phyloP scores from a whole-genome alignment of 306 rosid genomes.

The Quercus gilva region DNA sequence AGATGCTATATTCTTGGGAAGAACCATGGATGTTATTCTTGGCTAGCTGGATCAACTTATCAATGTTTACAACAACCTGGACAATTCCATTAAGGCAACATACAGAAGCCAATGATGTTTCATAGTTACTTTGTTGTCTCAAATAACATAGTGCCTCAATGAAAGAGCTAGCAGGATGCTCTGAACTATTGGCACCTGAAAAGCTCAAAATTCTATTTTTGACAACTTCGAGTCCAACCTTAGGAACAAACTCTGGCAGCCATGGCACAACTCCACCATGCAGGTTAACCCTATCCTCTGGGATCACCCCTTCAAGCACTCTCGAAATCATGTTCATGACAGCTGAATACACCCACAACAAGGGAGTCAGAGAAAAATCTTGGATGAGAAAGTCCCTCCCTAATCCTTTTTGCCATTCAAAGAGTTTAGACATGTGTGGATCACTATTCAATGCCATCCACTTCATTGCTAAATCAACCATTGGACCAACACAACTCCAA shows the following conservation, averaged over 20 bases:
- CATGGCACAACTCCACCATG: conserved; percentile 60
- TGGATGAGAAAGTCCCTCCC: conserved; percentile 19
- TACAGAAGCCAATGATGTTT: conserved; percentile 75
- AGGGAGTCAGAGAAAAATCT: conserved; percentile 40
- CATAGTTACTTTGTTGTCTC: conserved; percentile 57
- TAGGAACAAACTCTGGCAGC: conserved; percentile 93
- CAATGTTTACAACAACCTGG: conserved; percentile 42
- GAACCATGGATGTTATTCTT: conserved; percentile 38
- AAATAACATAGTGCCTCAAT: conserved; percentile 53
- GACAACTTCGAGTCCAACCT: conserved; percentile 72
- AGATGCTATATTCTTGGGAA: conserved; percentile 38
- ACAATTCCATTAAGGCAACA: conserved; percentile 69
- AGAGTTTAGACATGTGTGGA: conserved; percentile 46
- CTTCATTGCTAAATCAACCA: conserved; percentile 79
- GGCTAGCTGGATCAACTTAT: conserved; percentile 64
- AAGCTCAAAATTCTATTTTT: conserved; percentile 50
- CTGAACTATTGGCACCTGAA: conserved; percentile 34
- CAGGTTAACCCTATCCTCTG: conserved; percentile 40
- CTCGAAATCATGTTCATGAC: conserved; percentile 61
- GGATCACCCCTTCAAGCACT: conserved; percentile 67
- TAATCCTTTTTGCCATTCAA: conserved; percentile 36
- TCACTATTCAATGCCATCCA: conserved; percentile 76
- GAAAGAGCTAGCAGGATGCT: conserved; percentile 47
- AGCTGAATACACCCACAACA: conserved; percentile 83
- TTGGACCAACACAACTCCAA: conserved; percentile 87